Evolutionary conservation across 192 early-diverging fungal species (phyloP).

Genomic region (Backusella parvicylindrica): DNA sequence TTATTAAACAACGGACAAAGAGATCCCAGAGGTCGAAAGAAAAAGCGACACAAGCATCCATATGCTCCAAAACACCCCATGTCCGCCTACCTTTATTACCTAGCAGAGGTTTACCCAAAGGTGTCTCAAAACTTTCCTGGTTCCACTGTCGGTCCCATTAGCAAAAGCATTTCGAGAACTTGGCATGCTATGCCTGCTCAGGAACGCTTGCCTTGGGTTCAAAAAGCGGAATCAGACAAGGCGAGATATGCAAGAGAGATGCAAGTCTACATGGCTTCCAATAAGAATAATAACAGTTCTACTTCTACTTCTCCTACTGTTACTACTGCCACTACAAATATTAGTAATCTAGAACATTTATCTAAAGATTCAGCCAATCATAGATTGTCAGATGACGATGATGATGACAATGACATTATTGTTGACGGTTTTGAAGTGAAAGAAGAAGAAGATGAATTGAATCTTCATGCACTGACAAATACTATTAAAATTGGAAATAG

Average conservation of each 20-base stretch:
- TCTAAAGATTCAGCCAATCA: not conserved
- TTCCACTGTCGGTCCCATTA: conserved; percentile 69
- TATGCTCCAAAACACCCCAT: conserved; percentile 83
- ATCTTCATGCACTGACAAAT: not conserved
- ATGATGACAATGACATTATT: not conserved
- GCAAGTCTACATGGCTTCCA: conserved; percentile 36
- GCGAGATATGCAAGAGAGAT: conserved; percentile 68
- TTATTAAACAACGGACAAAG: not conserved
- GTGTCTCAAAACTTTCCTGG: conserved; percentile 64
- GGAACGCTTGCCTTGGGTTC: conserved; percentile 46
- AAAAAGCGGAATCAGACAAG: conserved; percentile 60
- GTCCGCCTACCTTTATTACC: conserved; percentile 80
- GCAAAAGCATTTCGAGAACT: conserved; percentile 66
- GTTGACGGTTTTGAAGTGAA: not conserved
- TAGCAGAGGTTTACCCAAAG: conserved; percentile 61
- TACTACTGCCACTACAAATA: not conserved
- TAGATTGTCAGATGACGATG: not conserved
- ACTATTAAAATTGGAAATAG: not conserved
- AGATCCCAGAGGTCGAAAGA: conserved; percentile 48
- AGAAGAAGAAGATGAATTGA: not conserved
- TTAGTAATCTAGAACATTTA: not conserved
- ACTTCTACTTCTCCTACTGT: not conserved
- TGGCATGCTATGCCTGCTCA: conserved; percentile 59
- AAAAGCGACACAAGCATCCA: conserved; percentile 70
- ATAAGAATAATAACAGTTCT: not conserved